Conservation (phyloP, 1,139 yeast genomes). For the Pichia sp. region DNA sequence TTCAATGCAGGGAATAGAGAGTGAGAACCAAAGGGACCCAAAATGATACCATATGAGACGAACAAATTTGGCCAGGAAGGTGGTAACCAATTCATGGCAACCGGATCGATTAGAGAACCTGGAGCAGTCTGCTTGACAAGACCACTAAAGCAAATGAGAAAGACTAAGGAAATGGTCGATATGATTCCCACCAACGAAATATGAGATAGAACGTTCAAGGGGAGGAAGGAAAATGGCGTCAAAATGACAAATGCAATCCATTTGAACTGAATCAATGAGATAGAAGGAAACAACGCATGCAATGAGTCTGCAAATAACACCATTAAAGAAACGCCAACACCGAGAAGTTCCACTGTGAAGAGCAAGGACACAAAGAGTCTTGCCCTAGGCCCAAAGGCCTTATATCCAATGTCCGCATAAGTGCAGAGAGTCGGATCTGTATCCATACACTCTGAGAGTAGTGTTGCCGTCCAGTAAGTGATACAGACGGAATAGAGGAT, state of each 20-base stretch:
- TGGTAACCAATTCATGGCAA: slow-evolving; percentile 39
- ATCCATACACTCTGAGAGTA: slow-evolving; percentile 62
- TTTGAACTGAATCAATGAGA: slow-evolving; percentile 33
- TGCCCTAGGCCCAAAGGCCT: slow-evolving; percentile 36
- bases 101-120: slow-evolving; percentile 42
- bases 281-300: slow-evolving; percentile 34
- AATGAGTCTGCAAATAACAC: slow-evolving; percentile 52
- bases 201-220: slow-evolving; percentile 40
- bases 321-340: slow-evolving; percentile 50
- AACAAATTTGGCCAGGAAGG: slow-evolving; percentile 34
- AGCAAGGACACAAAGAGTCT: slow-evolving; percentile 59
- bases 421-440: slow-evolving; percentile 83
- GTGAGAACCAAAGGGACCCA: slow-evolving; percentile 62
- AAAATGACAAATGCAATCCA: slow-evolving; percentile 35
- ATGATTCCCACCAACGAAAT: slow-evolving; percentile 44
- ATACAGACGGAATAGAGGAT: slow-evolving; percentile 49
- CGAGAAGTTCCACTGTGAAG: slow-evolving; percentile 56
- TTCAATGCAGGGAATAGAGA: slow-evolving; percentile 54
- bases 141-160: slow-evolving; percentile 38
- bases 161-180: slow-evolving; percentile 37
- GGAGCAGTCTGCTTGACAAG: slow-evolving; percentile 34
- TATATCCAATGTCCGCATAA: slow-evolving; percentile 62
- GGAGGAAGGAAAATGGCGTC: slow-evolving; percentile 38
- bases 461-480: slow-evolving; percentile 68
- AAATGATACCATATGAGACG: slow-evolving; percentile 47